Evolutionary conservation across 331 rosid species (phyloP).

Genomic region (Quercus tomentella): DNA sequence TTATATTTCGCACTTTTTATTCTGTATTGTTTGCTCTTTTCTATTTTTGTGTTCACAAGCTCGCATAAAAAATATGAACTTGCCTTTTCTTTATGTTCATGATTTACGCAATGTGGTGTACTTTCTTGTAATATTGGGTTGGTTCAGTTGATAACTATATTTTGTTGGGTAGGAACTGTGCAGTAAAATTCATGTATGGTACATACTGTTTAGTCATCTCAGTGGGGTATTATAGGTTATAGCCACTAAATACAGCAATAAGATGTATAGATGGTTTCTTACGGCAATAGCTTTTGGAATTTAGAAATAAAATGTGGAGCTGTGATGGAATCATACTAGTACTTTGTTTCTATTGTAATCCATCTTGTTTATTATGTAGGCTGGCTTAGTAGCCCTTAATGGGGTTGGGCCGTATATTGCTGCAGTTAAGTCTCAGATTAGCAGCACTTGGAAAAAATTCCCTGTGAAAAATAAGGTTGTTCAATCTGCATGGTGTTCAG

Average conservation of each 20-base stretch:
- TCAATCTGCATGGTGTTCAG: constrained; percentile 66
- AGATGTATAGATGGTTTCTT: background rate
- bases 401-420: constrained; percentile 42
- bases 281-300: background rate
- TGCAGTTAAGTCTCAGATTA: constrained; percentile 32
- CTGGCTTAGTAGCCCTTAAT: constrained; percentile 34
- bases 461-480: constrained; percentile 44
- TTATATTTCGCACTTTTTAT: background rate
- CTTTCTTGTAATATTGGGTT: background rate
- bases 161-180: background rate
- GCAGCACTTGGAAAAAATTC: constrained; percentile 31
- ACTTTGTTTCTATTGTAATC: background rate
- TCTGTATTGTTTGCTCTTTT: background rate
- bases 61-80: background rate
- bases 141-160: background rate
- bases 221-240: too few species aligned
- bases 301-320: background rate
- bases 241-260: background rate
- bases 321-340: background rate
- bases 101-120: background rate
- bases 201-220: background rate
- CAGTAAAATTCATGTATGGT: background rate
- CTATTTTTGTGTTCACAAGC: background rate
- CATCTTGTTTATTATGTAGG: constrained; percentile 34
- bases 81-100: background rate